These are phyloP conservation scores for Leccinum imitatum DNA, from an alignment of 768 basidiomycete species.

Conservation along the genomic window DNA sequence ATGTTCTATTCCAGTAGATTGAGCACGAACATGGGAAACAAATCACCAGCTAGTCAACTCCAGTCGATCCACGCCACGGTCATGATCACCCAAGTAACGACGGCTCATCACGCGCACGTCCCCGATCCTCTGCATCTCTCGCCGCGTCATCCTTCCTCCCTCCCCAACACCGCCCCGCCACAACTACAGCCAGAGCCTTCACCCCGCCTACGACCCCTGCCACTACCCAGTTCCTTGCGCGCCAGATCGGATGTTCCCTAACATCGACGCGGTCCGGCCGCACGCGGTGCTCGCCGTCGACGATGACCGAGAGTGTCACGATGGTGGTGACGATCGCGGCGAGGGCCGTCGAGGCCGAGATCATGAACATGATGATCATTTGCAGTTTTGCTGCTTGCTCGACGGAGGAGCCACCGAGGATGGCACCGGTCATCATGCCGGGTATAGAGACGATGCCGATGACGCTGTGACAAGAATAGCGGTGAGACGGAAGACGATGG, in stretches of 20 bases:
- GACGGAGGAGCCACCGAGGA: constrained; percentile 82
- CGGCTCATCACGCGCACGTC: neutral
- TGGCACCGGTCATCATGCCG: constrained; percentile 92
- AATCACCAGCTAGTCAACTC: neutral
- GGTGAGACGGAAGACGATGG: neutral
- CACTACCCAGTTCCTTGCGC: constrained; percentile 34
- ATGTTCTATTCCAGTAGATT: neutral
- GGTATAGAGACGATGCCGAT: constrained; percentile 78
- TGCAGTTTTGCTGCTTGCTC: constrained; percentile 84
- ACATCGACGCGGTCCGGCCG: constrained; percentile 60
- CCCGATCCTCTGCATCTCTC: neutral
- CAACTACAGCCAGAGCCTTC: neutral
- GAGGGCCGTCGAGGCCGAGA: constrained; percentile 73
- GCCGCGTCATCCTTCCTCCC: neutral
- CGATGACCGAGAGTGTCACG: constrained; percentile 56
- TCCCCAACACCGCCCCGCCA: constrained; percentile 12
- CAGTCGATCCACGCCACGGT: neutral
- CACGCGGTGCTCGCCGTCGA: constrained; percentile 68
- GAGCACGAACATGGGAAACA: constrained; percentile 3
- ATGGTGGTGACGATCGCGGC: constrained; percentile 65
- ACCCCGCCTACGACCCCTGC: constrained; percentile 15
- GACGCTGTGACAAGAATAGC: constrained; percentile 42
- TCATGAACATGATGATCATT: constrained; percentile 96
- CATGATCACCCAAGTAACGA: constrained; percentile 19
- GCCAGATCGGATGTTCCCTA: constrained; percentile 33